phyloP scores from a whole-genome alignment of 495 filamentous ascomycete genomes.

The Neurospora sp. region DNA sequence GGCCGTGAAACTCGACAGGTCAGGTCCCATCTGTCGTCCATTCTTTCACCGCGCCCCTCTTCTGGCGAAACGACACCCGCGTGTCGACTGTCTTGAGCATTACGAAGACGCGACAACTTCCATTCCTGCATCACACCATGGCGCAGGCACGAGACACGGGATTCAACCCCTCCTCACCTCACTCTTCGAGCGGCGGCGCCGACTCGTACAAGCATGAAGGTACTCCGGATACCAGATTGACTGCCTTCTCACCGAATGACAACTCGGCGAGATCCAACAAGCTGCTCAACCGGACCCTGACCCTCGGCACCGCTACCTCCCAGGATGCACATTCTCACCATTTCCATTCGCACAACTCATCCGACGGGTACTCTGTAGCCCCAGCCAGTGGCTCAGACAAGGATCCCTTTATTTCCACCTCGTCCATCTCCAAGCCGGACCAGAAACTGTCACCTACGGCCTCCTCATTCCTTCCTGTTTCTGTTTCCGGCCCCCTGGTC shows the following conservation, averaged over 20 bases:
- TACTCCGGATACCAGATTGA: conserved; percentile 54
- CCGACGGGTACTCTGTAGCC: conserved; percentile 7
- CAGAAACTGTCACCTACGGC: conserved; percentile 42
- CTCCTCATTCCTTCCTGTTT: conserved; percentile 33
- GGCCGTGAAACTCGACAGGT: not conserved
- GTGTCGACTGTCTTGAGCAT: not conserved
- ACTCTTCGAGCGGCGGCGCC: conserved; percentile 43
- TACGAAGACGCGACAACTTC: not conserved
- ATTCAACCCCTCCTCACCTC: conserved; percentile 42
- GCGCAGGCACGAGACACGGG: conserved; percentile 25
- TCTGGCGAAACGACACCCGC: not conserved
- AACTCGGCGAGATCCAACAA: conserved; percentile 25
- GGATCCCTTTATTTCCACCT: conserved; percentile 33
- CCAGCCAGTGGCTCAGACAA: conserved; percentile 16
- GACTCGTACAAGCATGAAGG: conserved; percentile 43
- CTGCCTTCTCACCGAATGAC: conserved; percentile 55
- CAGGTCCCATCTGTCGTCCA: not conserved
- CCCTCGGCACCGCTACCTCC: conserved; percentile 4
- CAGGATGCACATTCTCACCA: conserved; percentile 3
- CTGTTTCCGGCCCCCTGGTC: conserved; percentile 13
- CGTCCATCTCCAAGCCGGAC: conserved; percentile 16
- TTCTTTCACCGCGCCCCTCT: not conserved
- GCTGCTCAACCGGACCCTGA: conserved; percentile 14
- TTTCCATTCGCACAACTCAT: conserved; percentile 5
- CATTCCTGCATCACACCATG: conserved; percentile 12